A percentile compares a stretch with the other conserved stretches of the same genome.
Conservation (phyloP, 345 rosid species). For the Populus alba region DNA sequence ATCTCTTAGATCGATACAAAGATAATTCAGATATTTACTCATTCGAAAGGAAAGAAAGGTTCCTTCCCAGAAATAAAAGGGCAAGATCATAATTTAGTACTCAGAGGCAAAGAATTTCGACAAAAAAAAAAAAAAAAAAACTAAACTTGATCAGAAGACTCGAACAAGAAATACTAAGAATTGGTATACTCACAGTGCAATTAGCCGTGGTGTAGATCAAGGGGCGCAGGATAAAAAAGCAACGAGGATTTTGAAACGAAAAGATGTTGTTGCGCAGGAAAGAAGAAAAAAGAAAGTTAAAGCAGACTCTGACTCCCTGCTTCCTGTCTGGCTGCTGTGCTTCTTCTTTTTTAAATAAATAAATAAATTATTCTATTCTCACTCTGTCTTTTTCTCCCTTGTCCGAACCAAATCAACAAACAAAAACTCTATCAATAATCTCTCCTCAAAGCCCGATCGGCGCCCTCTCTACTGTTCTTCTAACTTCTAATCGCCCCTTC, state of each 20-base stretch:
- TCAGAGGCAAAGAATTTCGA: too few relatives aligned
- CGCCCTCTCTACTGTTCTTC: background rate
- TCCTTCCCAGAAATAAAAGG: too few relatives aligned
- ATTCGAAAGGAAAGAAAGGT: too few relatives aligned
- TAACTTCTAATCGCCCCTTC: slow-evolving; percentile 28
- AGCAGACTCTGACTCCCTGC: background rate
- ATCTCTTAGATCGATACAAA: too few relatives aligned
- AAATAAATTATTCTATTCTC: background rate
- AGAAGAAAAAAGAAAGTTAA: background rate
- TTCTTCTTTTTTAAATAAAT: background rate
- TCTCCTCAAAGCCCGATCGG: background rate
- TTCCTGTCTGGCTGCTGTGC: background rate
- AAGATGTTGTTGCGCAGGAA: background rate
- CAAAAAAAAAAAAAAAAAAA: too few relatives aligned
- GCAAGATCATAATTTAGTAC: too few relatives aligned
- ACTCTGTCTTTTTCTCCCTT: background rate
- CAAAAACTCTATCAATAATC: background rate
- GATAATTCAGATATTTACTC: too few relatives aligned
- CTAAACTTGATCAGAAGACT: too few relatives aligned
- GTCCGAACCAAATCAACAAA: background rate
- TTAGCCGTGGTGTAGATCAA: too few relatives aligned
- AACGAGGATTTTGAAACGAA: background rate
- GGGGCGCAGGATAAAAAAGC: background rate
- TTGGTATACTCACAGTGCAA: too few relatives aligned
- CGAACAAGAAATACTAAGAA: too few relatives aligned